Evolutionary conservation across 2,329 filamentous ascomycete genomes (phyloP).

Genomic region (Nothophoma quercina): DNA sequence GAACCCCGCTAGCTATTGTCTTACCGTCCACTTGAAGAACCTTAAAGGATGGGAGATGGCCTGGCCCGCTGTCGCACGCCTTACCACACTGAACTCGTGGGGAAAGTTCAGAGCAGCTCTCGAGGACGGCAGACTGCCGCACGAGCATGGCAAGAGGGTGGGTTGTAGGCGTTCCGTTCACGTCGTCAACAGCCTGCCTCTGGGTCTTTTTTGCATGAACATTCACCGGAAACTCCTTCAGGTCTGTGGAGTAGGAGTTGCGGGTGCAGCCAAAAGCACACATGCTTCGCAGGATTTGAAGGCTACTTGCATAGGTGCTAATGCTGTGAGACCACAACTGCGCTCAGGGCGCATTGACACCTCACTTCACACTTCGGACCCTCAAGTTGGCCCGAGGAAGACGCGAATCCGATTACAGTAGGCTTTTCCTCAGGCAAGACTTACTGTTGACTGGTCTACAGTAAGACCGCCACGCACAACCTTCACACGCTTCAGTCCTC

Average conservation of each 20-base stretch:
- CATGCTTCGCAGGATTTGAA: not conserved
- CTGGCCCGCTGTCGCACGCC: slow-evolving; percentile 5
- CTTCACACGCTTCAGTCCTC: not conserved
- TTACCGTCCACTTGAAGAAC: slow-evolving; percentile 2
- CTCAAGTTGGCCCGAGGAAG: not conserved
- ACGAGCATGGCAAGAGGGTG: not conserved
- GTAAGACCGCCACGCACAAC: not conserved
- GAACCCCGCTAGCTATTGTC: slow-evolving; percentile 2
- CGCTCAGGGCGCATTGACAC: not conserved
- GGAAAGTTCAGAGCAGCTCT: not conserved
- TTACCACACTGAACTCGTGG: slow-evolving; percentile 2
- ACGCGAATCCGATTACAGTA: not conserved
- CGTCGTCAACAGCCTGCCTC: not conserved
- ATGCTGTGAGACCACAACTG: slow-evolving; percentile 3
- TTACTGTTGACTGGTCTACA: not conserved
- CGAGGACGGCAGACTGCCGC: not conserved
- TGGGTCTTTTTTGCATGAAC: not conserved
- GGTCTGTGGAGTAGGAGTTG: not conserved
- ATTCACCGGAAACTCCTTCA: slow-evolving; percentile 1
- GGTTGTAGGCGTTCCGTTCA: not conserved
- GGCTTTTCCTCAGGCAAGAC: not conserved
- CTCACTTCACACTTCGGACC: not conserved
- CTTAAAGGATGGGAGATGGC: not conserved
- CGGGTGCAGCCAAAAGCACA: slow-evolving; percentile 3
- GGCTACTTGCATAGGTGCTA: not conserved